Base-by-base conservation (phyloP, 352 stramenopile genomes). In the Phytophthora sp. region DNA sequence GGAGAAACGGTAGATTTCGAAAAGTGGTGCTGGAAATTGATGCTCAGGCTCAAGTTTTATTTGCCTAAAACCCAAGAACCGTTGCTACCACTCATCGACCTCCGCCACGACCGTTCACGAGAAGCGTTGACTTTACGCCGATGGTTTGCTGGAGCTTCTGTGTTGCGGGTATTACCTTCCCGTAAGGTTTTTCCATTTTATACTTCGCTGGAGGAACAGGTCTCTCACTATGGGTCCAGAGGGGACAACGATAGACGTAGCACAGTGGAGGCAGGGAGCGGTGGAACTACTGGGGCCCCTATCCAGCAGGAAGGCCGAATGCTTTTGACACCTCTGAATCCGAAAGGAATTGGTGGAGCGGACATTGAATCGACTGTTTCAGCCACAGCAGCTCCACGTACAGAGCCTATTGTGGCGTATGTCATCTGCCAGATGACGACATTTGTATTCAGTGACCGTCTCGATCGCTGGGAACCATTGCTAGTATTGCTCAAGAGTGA, bases 11-110 rank as follows among this genome's bases (percentile, higher is more conserved):
- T 96, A 9, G 83, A 96, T 62, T 94, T 96, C 46, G 75, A 89
- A 21, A 78, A 84, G 11, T 96, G 88, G 88, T 94, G 86, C 62
- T 96, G 88, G 88, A 87, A 82, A 53, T 45, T 94, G 2, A 89
- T 96, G 63, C 76, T 94, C 1, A 93, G 91, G 60, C 72, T 96
- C 36, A 77, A 81, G 15, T 94, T 96, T 69, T 92, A 96, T 58
- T 91, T 84, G 8, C 82, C 82, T 1, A 74, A 73, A 20, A 84
- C 79, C 1, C 82, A 91, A 23, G 69, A 90, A 27, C 86, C 88
- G 6, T 79, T 93, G 47, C 46, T 94, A 1, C 66, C 73, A 18
- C 71, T 94, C 1, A 90, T 96, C 21, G 75, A 93, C 58, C 67
- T 96, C n/a, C 68, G 76, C 16, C 80, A 80, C 15, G 86, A 94